Evolutionary conservation across 495 filamentous ascomycete genomes (phyloP).

Genomic region (Viridothelium virens): DNA sequence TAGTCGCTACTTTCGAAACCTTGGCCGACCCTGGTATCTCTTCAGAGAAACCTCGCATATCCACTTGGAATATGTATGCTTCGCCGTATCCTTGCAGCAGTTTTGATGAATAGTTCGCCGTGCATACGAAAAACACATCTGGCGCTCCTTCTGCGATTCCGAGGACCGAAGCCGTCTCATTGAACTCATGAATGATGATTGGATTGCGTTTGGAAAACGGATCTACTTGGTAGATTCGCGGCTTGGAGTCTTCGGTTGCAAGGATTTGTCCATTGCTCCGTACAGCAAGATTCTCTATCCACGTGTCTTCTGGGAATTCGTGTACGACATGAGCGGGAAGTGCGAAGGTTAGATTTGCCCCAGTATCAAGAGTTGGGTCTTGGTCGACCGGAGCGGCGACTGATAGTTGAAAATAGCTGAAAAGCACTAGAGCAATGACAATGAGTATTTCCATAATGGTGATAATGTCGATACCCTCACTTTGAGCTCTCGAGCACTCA

Average conservation of each 20-base stretch:
- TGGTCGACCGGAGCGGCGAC: neutral
- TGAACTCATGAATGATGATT: conserved; percentile 13
- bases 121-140: conserved; percentile 16
- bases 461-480: neutral
- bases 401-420: neutral
- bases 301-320: conserved; percentile 16
- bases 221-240: conserved; percentile 16
- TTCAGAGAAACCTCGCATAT: neutral
- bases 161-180: conserved; percentile 10
- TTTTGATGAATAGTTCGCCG: conserved; percentile 5
- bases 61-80: conserved; percentile 14
- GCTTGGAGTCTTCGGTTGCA: conserved; percentile 15
- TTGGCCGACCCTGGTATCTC: neutral
- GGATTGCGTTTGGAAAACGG: conserved; percentile 13
- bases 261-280: conserved; percentile 16
- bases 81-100: conserved; percentile 10
- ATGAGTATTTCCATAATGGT: neutral
- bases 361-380: neutral
- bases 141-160: conserved; percentile 16
- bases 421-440: neutral
- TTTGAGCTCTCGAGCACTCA: neutral
- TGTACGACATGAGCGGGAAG: neutral
- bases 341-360: neutral
- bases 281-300: conserved; percentile 23
- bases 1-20: neutral